These are phyloP conservation scores for Penicillium expansum DNA, from an alignment of 2,329 filamentous ascomycete species.

Conservation along the genomic window DNA sequence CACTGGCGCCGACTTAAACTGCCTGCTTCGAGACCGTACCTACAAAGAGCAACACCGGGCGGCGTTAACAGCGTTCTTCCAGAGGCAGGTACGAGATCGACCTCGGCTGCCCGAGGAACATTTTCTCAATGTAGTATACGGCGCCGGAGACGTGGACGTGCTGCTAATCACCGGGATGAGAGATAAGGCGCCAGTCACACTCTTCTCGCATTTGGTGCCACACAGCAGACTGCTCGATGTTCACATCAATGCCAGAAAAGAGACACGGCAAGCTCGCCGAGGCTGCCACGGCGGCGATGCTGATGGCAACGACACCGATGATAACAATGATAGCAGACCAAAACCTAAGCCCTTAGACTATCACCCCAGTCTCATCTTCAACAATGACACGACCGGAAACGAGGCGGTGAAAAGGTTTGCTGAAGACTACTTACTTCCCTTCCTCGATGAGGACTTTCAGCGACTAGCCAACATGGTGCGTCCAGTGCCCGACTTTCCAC, in stretches of 20 bases:
- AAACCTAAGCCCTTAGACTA: constrained; percentile 25
- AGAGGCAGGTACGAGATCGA: constrained; percentile 43
- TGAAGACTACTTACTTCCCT: constrained; percentile 43
- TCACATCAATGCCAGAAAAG: constrained; percentile 43
- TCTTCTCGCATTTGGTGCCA: constrained; percentile 56
- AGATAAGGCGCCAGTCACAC: constrained; percentile 57
- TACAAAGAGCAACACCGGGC: constrained; percentile 63
- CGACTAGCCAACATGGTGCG: constrained; percentile 53
- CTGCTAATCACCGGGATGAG: constrained; percentile 63
- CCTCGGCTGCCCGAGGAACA: constrained; percentile 52
- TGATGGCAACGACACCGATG: not conserved
- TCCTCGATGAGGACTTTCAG: constrained; percentile 48
- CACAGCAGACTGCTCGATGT: constrained; percentile 55
- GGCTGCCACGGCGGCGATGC: not conserved
- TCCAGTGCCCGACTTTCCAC: constrained; percentile 51
- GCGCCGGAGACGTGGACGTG: constrained; percentile 49
- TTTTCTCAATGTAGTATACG: constrained; percentile 49
- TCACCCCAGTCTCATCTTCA: constrained; percentile 49
- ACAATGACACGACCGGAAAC: constrained; percentile 50
- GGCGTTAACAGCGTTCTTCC: constrained; percentile 53
- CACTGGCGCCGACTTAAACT: constrained; percentile 48
- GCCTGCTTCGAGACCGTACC: constrained; percentile 52
- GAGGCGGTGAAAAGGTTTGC: constrained; percentile 45
- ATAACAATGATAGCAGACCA: not conserved
- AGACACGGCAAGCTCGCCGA: constrained; percentile 31